A percentile compares a stretch with the other conserved stretches of the same genome.
Conservation (phyloP, 2,329 filamentous ascomycete species). For the Rhinocladiella mackenziei region DNA sequence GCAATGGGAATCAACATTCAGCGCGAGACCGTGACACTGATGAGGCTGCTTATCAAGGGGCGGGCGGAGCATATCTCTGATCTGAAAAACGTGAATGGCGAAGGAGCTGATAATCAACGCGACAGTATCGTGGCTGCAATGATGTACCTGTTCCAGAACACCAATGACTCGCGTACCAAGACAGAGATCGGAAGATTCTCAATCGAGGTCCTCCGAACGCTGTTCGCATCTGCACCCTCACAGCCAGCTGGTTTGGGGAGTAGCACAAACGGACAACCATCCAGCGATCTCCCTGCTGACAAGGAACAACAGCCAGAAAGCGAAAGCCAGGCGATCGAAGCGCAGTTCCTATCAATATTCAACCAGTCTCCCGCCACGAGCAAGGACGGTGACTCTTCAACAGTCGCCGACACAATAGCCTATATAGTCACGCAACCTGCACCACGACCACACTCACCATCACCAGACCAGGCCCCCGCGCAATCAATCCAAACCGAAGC, state of each 20-base stretch:
- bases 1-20: conserved; percentile 12
- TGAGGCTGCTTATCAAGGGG: conserved; percentile 20
- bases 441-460: neutral
- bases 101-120: neutral
- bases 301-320: neutral
- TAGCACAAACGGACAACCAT: neutral
- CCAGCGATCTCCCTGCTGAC: neutral
- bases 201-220: conserved; percentile 22
- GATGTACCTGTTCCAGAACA: conserved; percentile 15
- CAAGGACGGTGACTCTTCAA: neutral
- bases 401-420: conserved; percentile 10
- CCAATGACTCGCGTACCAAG: conserved; percentile 14
- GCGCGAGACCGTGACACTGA: conserved; percentile 11
- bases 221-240: neutral
- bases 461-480: neutral
- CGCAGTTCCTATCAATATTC: neutral
- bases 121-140: conserved; percentile 1
- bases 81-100: neutral
- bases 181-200: conserved; percentile 16
- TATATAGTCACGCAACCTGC: conserved; percentile 8
- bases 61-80: conserved; percentile 1
- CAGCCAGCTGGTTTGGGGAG: neutral
- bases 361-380: neutral
- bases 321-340: neutral
- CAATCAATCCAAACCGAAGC: conserved; percentile 11